Evolutionary conservation across 805 yeast genomes (phyloP), one percentile per base, ranked within the genome.

Genomic region (Myxozyma melibiosi): DNA sequence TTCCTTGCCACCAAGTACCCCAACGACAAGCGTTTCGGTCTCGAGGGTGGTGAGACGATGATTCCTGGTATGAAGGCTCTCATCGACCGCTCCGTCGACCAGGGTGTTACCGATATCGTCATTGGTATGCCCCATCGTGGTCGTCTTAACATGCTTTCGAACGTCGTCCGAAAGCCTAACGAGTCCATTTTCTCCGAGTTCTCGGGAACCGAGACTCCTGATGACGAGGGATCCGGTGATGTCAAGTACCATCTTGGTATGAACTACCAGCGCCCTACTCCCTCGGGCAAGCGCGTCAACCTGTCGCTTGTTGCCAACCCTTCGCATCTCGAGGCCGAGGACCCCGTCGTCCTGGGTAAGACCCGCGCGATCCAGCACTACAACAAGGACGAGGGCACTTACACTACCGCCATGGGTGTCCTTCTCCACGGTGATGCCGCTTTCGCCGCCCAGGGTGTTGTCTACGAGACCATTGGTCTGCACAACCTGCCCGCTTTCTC

Each of bases 41-140:
- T 94, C 58, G 99, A 94, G 80, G 99, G 99, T 79, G 96, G 96
- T 64, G 99, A 94, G 78, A 80, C 96, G 47, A 87, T 88, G 68
- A 88, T 94, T 49, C 98, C 98, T 44, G 99, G 98, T 78, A 85
- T 94, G 80, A 94, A 94, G 79, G 87, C 97, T 48, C 74, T 94
- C 72, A 90, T 94, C 71, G 99, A 94, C 76, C 85, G 90, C 65
- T 82, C 96, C 43, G 98, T 91, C 49, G 75, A 69, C 41, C 77
- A 79, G 61, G 99, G 99, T 68, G 86, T 92, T 51, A 97, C 91
- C 76, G 98, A 92, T 73, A 85, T 94, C 61, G 95, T 92, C 69
- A 86, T 94, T 68, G 99, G 99, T 79, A 94, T 94, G 98, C 97
- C 99, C 52, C 99, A 94, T 77, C 88, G 99, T 82, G 99, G 99